phyloP scores from a whole-genome alignment of 2,329 filamentous ascomycete genomes.

The Phoma herbarum region DNA sequence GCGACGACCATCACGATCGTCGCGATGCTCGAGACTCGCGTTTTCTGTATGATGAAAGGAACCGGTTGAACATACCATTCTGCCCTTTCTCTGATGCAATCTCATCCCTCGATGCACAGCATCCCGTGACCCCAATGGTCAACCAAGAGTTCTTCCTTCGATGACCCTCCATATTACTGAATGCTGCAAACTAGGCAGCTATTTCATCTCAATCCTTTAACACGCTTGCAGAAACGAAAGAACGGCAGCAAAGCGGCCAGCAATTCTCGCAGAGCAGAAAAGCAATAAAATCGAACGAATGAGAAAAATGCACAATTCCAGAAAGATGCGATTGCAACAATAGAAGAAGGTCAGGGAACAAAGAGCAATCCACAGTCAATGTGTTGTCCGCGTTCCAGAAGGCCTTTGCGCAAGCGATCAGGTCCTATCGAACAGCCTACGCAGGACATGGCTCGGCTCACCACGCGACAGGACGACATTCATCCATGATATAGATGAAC shows the following conservation, averaged over 20 bases:
- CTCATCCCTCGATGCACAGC: slow-evolving; percentile 49
- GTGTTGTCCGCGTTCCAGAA: slow-evolving; percentile 22
- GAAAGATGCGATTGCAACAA: slow-evolving; percentile 10
- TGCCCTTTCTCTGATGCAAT: slow-evolving; percentile 36
- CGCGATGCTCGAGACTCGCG: slow-evolving; percentile 6
- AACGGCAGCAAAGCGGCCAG: slow-evolving; percentile 7
- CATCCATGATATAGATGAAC: slow-evolving; percentile 33
- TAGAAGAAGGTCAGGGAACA: slow-evolving; percentile 11
- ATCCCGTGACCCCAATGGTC: slow-evolving; percentile 45
- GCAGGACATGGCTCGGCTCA: slow-evolving; percentile 30
- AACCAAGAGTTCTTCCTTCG: slow-evolving; percentile 42
- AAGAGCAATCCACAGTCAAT: slow-evolving; percentile 14
- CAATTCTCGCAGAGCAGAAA: slow-evolving; percentile 6
- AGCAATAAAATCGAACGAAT: slow-evolving; percentile 23
- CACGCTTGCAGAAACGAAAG: slow-evolving; percentile 19
- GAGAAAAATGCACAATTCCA: slow-evolving; percentile 13
- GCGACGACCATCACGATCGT: background rate
- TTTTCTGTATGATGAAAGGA: slow-evolving; percentile 17
- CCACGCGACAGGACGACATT: slow-evolving; percentile 34
- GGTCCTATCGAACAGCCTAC: slow-evolving; percentile 19
- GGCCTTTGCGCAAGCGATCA: slow-evolving; percentile 14
- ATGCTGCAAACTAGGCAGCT: slow-evolving; percentile 43
- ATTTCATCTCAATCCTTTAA: slow-evolving; percentile 27
- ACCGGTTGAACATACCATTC: slow-evolving; percentile 39
- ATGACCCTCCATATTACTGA: slow-evolving; percentile 31